phyloP scores from a whole-genome alignment of 2,329 filamentous ascomycete species.

The Cercospora zeina region DNA sequence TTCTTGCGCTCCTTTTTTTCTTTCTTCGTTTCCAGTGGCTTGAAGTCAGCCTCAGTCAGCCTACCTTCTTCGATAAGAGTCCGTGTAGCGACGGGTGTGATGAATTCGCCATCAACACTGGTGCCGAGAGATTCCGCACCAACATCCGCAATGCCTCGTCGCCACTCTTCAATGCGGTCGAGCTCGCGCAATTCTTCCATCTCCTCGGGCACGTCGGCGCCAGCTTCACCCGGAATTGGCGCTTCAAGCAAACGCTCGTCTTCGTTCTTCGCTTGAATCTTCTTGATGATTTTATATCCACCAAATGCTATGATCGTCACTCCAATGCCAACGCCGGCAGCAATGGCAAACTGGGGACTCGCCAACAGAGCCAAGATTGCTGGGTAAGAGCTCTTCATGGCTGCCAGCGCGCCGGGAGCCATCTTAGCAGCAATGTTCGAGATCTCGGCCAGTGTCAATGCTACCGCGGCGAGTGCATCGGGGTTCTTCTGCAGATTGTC shows the following conservation, averaged over 20 bases:
- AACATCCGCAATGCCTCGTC: conserved; percentile 62
- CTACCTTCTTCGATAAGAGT: conserved; percentile 50
- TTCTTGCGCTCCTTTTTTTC: conserved; percentile 43
- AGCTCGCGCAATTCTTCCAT: conserved; percentile 61
- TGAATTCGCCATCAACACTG: conserved; percentile 65
- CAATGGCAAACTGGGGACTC: conserved; percentile 91
- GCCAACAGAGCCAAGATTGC: conserved; percentile 83
- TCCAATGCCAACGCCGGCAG: conserved; percentile 81
- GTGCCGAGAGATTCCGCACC: conserved; percentile 57
- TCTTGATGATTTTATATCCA: conserved; percentile 96
- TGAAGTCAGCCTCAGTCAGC: conserved; percentile 50
- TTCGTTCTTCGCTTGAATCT: conserved; percentile 58
- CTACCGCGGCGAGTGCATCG: conserved; percentile 90
- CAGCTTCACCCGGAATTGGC: conserved; percentile 28
- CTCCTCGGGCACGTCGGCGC: conserved; percentile 25
- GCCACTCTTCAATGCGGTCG: conserved; percentile 62
- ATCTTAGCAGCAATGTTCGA: conserved; percentile 79
- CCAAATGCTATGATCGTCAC: conserved; percentile 96
- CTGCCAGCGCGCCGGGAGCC: conserved; percentile 73
- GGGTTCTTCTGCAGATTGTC: conserved; percentile 77
- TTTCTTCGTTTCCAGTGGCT: conserved; percentile 38
- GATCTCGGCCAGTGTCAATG: conserved; percentile 87
- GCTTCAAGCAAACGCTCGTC: conserved; percentile 23
- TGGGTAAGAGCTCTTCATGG: conserved; percentile 78
- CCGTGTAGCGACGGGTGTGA: conserved; percentile 58